Evolutionary conservation across 805 yeast genomes (phyloP).

Genomic region (Kluyveromyces siamensis): DNA sequence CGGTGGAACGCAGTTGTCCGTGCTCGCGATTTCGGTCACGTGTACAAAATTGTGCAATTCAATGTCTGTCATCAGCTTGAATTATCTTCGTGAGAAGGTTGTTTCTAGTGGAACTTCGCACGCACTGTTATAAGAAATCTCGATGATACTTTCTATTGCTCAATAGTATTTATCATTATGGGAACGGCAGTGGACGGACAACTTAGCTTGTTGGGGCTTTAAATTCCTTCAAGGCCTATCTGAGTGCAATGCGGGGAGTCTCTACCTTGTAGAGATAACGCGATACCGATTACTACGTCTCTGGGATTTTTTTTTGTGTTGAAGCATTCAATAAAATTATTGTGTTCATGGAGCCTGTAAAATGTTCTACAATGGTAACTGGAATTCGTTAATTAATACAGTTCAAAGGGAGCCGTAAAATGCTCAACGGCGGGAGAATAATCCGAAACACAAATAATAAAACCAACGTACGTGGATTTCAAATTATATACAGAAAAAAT

Average conservation of each 20-base stretch:
- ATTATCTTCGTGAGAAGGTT: constrained; percentile 3
- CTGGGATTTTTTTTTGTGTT: constrained; percentile 11
- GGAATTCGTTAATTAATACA: no score
- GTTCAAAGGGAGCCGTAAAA: background rate
- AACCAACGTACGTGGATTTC: background rate
- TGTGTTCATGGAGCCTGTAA: background rate
- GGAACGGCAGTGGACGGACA: constrained; percentile 27
- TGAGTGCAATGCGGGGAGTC: constrained; percentile 32
- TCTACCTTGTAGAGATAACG: constrained; percentile 16
- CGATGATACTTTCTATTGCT: constrained; percentile 6
- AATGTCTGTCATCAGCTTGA: background rate
- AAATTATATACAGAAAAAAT: constrained; percentile 1
- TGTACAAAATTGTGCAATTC: background rate
- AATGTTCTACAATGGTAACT: background rate
- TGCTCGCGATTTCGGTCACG: background rate
- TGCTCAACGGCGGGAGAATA: background rate
- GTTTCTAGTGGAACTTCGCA: constrained; percentile 7
- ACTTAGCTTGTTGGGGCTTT: constrained; percentile 18
- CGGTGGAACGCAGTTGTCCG: constrained; percentile 28
- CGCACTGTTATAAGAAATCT: constrained; percentile 27
- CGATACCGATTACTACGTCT: constrained; percentile 31
- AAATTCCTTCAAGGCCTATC: constrained; percentile 18
- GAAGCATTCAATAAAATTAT: background rate
- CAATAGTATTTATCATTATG: constrained; percentile 8
- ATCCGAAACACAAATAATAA: no score